Evolutionary conservation across 768 basidiomycete genomes (phyloP).

Genomic region (Rubroboletus satanas): DNA sequence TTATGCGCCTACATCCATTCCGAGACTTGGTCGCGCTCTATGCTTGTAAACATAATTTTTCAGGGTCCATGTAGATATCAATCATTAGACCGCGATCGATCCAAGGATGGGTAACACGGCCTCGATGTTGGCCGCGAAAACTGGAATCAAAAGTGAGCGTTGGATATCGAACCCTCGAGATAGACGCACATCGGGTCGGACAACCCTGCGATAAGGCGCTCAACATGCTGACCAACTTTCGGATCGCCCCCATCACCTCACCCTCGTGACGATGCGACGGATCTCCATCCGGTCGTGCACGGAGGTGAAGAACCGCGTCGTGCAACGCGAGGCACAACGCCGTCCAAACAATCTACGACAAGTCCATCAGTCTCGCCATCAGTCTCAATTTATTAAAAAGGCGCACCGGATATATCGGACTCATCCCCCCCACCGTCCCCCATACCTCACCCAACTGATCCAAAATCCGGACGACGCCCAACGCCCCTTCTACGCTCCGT

Average conservation of each 20-base stretch:
- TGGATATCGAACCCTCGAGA: neutral
- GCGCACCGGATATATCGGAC: constrained; percentile 20
- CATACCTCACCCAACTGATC: constrained; percentile 10
- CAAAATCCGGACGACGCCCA: constrained; percentile 13
- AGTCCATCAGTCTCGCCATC: neutral
- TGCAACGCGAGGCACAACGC: constrained; percentile 19
- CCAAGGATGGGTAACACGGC: constrained; percentile 22
- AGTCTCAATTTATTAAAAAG: too few species aligned
- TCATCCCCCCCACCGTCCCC: neutral
- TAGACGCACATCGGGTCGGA: constrained; percentile 20
- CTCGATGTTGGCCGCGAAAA: constrained; percentile 24
- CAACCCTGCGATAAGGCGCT: constrained; percentile 16
- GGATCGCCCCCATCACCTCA: constrained; percentile 14
- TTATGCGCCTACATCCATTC: neutral
- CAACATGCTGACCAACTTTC: constrained; percentile 13
- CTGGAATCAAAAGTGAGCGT: constrained; percentile 1
- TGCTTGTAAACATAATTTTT: neutral
- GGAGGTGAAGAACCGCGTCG: constrained; percentile 20
- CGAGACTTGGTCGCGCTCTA: neutral
- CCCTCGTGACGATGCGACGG: constrained; percentile 5
- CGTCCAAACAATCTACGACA: constrained; percentile 24
- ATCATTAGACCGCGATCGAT: constrained; percentile 11
- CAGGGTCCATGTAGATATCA: too few species aligned
- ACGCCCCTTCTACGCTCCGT: constrained; percentile 15
- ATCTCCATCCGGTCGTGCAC: constrained; percentile 2